Base-by-base conservation (phyloP, 2,329 filamentous ascomycete genomes). In the Raffaelea ambrosiae region DNA sequence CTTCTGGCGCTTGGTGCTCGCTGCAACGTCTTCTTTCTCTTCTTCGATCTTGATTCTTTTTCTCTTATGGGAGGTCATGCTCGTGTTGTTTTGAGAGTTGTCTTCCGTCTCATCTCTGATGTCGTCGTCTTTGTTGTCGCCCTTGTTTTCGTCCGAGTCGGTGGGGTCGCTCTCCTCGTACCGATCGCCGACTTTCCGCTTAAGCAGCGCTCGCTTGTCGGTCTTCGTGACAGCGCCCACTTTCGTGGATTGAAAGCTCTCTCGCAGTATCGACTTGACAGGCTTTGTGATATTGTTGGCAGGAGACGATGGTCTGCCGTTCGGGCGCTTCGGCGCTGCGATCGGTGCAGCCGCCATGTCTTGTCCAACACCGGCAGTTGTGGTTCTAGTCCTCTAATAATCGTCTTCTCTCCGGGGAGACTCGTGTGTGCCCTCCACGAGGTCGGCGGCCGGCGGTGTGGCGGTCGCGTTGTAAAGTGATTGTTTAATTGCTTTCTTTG, bases 1-100 rank as follows among this genome's bases (percentile, higher is more conserved):
- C 56, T 73, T 78, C 51, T 72, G 73, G 35, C 75, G 70, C 59
- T 81, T 81, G 31, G 61, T 66, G 18, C 8, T n/a, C 9, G 3
- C 18, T 4, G 20, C n/a, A 18, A 22, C 9, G 31, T 3, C 16
- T 14, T 36, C 42, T 33, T 43, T 13, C 11, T 29, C 23, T 19
- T 11, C 23, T n/a, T 38, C 35, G 8, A 13, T 29, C 26, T 29
- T 29, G 26, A 29, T 29, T 29, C 13, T 29, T 29, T 7, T 7
- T 7, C 26, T 29, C 26, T 7, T 7, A 29, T 7, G 13, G 26
- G 13, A 29, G 26, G 26, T 7, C 7, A 29, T 29, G n/a, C n/a
- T n/a, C 13, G 3, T 22, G 3, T 21, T 33, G 23, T 49, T 18
- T 21, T 35, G 26, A 2, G 35, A 13, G 3, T 18, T 40, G 5